Percentiles rank a stretch among this genome's conserved stretches.
Conservation (phyloP, 192 early-diverging fungal genomes). For the Coemansia sp. region DNA sequence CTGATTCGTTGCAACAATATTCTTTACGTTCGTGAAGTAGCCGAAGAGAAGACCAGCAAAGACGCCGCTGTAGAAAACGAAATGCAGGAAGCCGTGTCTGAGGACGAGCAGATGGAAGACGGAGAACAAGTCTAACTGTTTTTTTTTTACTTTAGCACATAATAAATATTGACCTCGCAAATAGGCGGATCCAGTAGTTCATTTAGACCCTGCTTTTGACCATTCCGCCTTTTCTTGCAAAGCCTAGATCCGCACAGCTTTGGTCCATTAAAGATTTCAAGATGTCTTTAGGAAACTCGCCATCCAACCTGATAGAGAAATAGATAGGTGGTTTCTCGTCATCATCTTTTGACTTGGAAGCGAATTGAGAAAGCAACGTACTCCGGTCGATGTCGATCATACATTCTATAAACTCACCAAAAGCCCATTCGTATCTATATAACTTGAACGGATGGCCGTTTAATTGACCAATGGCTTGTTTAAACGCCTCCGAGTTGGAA, state of each 20-base stretch:
- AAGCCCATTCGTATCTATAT: no score
- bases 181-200: background rate
- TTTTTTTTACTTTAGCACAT: background rate
- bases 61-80: background rate
- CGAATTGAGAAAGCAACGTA: no score
- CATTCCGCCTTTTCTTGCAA: background rate
- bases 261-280: background rate
- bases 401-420: no score
- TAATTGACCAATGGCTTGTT: background rate
- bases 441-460: background rate
- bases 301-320: background rate
- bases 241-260: background rate
- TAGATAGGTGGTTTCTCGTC: background rate
- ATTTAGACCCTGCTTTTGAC: background rate
- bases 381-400: no score
- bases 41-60: slow-evolving; percentile 34
- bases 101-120: slow-evolving; percentile 55
- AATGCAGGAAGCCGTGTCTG: slow-evolving; percentile 15
- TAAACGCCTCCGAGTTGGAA: background rate
- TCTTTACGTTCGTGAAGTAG: slow-evolving; percentile 73
- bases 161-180: slow-evolving; percentile 4
- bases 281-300: background rate
- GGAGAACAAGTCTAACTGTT: slow-evolving; percentile 26
- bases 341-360: no score
- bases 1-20: slow-evolving; percentile 93